A percentile compares a stretch with the other conserved stretches of the same genome.
Conservation (phyloP, 75 land plant genomes). For the Pinus tabuliformis region DNA sequence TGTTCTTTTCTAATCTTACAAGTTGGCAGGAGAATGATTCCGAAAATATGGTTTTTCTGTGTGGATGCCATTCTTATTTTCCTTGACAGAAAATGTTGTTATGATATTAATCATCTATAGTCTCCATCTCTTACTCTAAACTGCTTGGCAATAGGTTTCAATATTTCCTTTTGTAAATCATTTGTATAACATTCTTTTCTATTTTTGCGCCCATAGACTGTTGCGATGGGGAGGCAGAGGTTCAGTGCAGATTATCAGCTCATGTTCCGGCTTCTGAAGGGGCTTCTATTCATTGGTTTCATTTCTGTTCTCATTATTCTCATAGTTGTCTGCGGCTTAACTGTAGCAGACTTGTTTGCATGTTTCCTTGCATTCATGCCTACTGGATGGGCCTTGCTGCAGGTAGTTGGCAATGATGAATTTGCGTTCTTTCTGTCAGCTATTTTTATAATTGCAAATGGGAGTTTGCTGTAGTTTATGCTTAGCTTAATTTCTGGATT, state of each 20-base stretch:
- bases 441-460: not conserved
- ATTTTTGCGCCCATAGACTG: conserved; percentile 36
- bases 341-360: conserved; percentile 67
- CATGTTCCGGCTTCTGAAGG: conserved; percentile 74
- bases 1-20: not conserved
- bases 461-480: no score
- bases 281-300: conserved; percentile 68
- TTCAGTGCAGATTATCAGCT: conserved; percentile 91
- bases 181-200: not conserved
- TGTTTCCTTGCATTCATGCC: conserved; percentile 86
- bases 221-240: conserved; percentile 69
- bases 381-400: conserved; percentile 83
- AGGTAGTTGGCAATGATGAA: conserved; percentile 14
- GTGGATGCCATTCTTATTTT: not conserved
- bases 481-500: not conserved
- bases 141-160: not conserved
- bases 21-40: not conserved
- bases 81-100: not conserved
- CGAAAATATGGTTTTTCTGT: not conserved
- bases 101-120: not conserved
- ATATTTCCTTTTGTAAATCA: not conserved
- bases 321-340: conserved; percentile 50
- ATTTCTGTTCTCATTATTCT: conserved; percentile 58
- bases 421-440: not conserved
- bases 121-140: not conserved